Conservation (phyloP, 768 basidiomycete genomes). For the Suillus subalutaceus region DNA sequence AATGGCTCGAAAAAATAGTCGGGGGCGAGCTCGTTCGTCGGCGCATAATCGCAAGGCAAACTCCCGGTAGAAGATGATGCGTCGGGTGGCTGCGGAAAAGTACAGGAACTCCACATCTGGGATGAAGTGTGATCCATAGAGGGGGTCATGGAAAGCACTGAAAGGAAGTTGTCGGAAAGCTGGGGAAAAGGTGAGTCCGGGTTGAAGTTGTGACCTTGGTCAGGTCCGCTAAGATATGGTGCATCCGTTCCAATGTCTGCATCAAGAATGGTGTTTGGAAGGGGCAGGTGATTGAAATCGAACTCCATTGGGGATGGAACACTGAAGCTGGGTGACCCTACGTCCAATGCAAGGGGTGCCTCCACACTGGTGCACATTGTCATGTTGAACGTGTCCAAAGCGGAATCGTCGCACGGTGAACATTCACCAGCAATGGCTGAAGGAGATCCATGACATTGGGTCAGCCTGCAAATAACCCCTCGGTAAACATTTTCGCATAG, state of each 20-base stretch:
- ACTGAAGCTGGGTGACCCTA: neutral
- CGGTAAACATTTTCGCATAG: neutral
- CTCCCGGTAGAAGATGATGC: neutral
- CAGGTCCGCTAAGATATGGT: neutral
- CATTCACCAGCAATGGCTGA: too few species aligned
- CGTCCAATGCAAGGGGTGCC: neutral
- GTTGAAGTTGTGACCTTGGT: neutral
- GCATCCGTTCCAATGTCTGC: neutral
- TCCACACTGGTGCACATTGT: neutral
- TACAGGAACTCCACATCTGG: neutral
- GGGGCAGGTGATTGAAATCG: neutral
- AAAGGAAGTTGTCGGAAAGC: too few species aligned
- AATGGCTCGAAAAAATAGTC: too few species aligned
- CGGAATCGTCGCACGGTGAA: rapidly evolving
- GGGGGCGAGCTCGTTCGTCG: neutral
- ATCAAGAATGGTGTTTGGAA: neutral
- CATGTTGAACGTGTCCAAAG: neutral
- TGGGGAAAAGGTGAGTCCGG: too few species aligned
- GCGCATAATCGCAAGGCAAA: neutral
- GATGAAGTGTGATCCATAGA: neutral
- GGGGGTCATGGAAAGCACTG: too few species aligned
- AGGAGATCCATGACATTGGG: neutral
- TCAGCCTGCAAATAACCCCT: neutral
- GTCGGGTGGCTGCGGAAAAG: neutral
- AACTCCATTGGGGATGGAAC: neutral